phyloP scores from a whole-genome alignment of 2,329 filamentous ascomycete genomes.

The Talaromyces atroroseus region DNA sequence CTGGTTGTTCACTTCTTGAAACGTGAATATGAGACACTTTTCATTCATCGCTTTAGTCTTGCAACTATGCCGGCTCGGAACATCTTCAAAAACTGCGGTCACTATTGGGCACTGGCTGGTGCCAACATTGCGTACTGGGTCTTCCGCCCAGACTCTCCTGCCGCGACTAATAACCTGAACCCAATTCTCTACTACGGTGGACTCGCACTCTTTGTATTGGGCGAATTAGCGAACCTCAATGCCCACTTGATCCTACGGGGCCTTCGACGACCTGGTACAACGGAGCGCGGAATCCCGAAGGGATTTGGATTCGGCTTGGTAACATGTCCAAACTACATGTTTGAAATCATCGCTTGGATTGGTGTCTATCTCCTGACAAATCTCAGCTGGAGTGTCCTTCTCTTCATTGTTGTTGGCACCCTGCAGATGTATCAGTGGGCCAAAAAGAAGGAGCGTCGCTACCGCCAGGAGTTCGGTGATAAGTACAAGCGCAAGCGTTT shows the following conservation, averaged over 20 bases:
- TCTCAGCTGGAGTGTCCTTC: slow-evolving; percentile 63
- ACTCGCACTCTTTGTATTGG: slow-evolving; percentile 65
- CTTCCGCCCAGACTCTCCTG: slow-evolving; percentile 68
- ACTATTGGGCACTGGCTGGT: slow-evolving; percentile 88
- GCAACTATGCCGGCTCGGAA: slow-evolving; percentile 88
- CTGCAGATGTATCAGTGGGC: slow-evolving; percentile 84
- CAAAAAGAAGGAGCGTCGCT: slow-evolving; percentile 82
- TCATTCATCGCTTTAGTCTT: slow-evolving; percentile 89
- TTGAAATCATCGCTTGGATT: slow-evolving; percentile 80
- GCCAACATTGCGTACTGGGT: slow-evolving; percentile 76
- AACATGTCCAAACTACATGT: slow-evolving; percentile 97
- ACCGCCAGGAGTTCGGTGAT: slow-evolving; percentile 84
- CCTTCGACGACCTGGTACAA: slow-evolving; percentile 72
- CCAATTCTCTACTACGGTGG: slow-evolving; percentile 59
- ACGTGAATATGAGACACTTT: slow-evolving; percentile 90
- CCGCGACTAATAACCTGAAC: slow-evolving; percentile 51
- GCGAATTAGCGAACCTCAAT: slow-evolving; percentile 73
- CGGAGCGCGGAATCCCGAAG: slow-evolving; percentile 78
- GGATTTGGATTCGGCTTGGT: slow-evolving; percentile 82
- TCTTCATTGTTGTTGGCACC: slow-evolving; percentile 70
- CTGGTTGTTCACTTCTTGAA: slow-evolving; percentile 84
- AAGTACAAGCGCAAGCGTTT: slow-evolving; percentile 94
- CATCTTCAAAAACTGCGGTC: slow-evolving; percentile 89
- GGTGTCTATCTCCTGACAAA: slow-evolving; percentile 75
- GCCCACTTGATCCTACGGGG: slow-evolving; percentile 74